Percentiles rank a stretch among this genome's conserved stretches.
These are phyloP conservation scores for Blastobotrys robertii DNA, from an alignment of 805 yeast genomes.

Conservation along the genomic window DNA sequence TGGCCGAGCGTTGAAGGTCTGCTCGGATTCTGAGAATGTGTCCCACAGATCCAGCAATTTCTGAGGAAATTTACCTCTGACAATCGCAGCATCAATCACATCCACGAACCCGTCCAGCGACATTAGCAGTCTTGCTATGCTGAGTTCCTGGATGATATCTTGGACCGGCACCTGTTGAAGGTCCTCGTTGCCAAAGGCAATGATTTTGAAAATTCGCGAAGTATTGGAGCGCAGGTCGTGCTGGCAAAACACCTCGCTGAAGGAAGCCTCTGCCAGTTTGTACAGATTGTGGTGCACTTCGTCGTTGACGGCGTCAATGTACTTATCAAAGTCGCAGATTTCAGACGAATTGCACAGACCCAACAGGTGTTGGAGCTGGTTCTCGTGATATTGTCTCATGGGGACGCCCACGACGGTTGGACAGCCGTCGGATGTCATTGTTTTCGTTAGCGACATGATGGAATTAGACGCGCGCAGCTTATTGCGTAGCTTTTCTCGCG, in stretches of 20 bases:
- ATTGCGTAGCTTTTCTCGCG: conserved; percentile 44
- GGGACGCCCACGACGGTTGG: conserved; percentile 24
- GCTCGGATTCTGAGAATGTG: conserved; percentile 22
- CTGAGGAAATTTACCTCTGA: conserved; percentile 37
- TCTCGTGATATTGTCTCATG: conserved; percentile 27
- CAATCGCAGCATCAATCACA: conserved; percentile 37
- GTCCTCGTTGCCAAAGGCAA: conserved; percentile 42
- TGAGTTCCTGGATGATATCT: conserved; percentile 39
- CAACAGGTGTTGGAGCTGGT: conserved; percentile 28
- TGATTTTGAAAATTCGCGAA: conserved; percentile 36
- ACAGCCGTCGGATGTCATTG: conserved; percentile 7
- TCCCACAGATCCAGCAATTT: conserved; percentile 38
- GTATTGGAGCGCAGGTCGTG: conserved; percentile 19
- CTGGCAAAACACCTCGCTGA: conserved; percentile 35
- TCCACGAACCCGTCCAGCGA: conserved; percentile 36
- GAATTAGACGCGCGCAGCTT: conserved; percentile 45
- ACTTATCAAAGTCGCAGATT: conserved; percentile 27
- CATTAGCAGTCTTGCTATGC: conserved; percentile 34
- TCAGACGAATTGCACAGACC: conserved; percentile 29
- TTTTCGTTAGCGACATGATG: conserved; percentile 31
- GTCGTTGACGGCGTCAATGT: conserved; percentile 14
- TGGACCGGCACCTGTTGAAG: conserved; percentile 33
- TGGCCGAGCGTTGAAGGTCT: conserved; percentile 32
- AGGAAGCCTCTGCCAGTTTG: conserved; percentile 40
- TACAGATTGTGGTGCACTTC: conserved; percentile 21